Base-by-base conservation (phyloP, 768 basidiomycete genomes). In the Mrakia frigida region DNA sequence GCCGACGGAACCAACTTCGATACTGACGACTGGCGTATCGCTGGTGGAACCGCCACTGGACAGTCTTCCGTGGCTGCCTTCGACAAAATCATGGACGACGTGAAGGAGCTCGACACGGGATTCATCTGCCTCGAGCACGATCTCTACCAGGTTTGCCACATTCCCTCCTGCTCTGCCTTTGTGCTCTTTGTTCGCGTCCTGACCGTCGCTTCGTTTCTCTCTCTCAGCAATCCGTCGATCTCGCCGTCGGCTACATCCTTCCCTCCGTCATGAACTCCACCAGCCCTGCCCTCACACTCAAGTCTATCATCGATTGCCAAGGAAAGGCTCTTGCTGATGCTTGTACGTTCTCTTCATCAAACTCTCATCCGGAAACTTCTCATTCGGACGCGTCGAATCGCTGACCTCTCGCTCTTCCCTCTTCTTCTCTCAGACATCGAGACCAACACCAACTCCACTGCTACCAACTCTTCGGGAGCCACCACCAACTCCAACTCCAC, bases 11-110 rank as follows among this genome's bases (percentile, higher is more conserved):
- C 88, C 85, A 92, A 79, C 84, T 84, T 94, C 65, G 84, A 84
- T 70, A 83, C 75, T 33, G 68, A 90, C 80, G 90, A 87, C 10
- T 84, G 88, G 3, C 80, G 82, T 31, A 84, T 91, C 75, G 79
- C 86, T 80, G 87, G 83, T 33, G 94, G 94, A 39, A 94, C 81
- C 85, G 89, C 76, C 77, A 83, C 5, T 65, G 75, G 75, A 84
- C 85, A 81, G 83, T 85, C 21, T 79, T 89, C 28, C 31, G 88
- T 92, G 81, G 89, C 91, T 5, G 94, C 94, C 84, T 85, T 92
- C 78, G 92, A 94, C 86, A 91, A 90, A 5, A 84, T 91, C 84
- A 84, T 93, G 74, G 79, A 86, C 80, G 87, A 83, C n/a, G 94
- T 87, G 6, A 83, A 88, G 3, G 80, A 82, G 28, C 84, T 91